Evolutionary conservation across 2,329 filamentous ascomycete genomes (phyloP), one percentile per base, ranked within the genome.

Genomic region (Ceratocystis cacaofunesta): DNA sequence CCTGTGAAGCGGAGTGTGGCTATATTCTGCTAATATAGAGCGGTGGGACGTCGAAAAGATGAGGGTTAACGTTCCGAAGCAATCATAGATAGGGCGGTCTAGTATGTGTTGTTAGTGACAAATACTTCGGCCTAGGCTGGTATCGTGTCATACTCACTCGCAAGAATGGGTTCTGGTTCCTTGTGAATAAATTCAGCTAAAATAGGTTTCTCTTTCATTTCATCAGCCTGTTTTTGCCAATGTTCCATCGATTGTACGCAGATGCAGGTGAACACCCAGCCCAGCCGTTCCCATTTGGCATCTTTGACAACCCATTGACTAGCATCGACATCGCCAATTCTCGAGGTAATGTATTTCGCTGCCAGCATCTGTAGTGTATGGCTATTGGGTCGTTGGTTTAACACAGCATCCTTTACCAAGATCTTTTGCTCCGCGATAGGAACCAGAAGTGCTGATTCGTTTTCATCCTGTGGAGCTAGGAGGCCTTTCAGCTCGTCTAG

Each of bases 31-130:
- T 10, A 77, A 75, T 48, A 85, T 78, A 7, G 75, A 72, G 41
- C 78, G 77, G 36, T 73, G 76, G 28, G 74, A 75, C 65, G 77
- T 78, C 5, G 77, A 76, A 68, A 85, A 84, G 0, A 75, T 71
- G 55, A 85, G 75, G 1, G 72, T 75, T 19, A 84, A 71, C 0
- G 75, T 74, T 19, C 82, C 82, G 46, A 79, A 77, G 67, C 82
- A 85, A 69, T 85, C 81, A 68, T 84, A 85, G 0, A 82, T 82
- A 63, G 82, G 82, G 15, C 82, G 80, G 32, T 73, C 80, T 82
- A 68, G 17, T 32, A n/a, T 36, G 22, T 19, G 4, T 63, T 63
- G 32, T 52, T 19, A 68, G 68, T 70, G 22, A 70, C 65, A 62
- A 61, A 67, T 19, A 32, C 19, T 36, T 41, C 1, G 65, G 3